Evolutionary conservation across 106 monocot species (phyloP), one percentile per base, ranked within the genome.

Genomic region (Dioscorea alata): DNA sequence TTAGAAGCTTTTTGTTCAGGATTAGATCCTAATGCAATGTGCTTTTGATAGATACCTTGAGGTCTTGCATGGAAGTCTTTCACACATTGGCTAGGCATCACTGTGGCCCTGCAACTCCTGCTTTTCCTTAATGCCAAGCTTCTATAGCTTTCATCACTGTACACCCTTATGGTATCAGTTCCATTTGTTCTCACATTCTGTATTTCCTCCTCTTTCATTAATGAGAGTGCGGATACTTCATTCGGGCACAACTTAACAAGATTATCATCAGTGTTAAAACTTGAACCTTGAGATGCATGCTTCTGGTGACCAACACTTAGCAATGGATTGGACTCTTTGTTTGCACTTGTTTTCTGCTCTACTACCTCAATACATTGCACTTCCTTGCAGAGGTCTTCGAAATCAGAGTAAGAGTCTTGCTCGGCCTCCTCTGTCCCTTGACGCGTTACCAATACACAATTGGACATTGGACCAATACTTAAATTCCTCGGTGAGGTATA

Each of bases 351-450:
- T 17, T 74, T 75, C 13, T 73, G 61, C 22, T 82, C 76, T 25
- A 82, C 79, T 61, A 87, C 73, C 76, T 88, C 93, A 13, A 99
- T 87, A 60, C 92, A 92, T 24, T 58, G 77, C 15, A 99, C 99
- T 70, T 90, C 93, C 74, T 90, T 93, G 75, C 87, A 90, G 14
- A 75, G 73, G 12, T 84, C 91, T 21, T 96, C 89, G 49, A 57
- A 71, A 64, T 78, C 67, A 28, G 74, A 74, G 50, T 64, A 56
- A 52, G 50, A 25, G 6, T 51, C 64, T 34, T 33, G 65, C 61
- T 84, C 57, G 70, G 62, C 67, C 61, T 66, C 68, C 12, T 76
- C 69, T 14, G 60, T 42, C 32, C n/a, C 61, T 22, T 74, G 60
- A 56, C 62, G 51, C 23, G 50, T 52, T 23, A 75, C 12, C 50